Percentiles rank a stretch among this genome's conserved stretches.
These are phyloP conservation scores for Globisporangium middletonii DNA, from an alignment of 352 stramenopile species.

Conservation along the genomic window DNA sequence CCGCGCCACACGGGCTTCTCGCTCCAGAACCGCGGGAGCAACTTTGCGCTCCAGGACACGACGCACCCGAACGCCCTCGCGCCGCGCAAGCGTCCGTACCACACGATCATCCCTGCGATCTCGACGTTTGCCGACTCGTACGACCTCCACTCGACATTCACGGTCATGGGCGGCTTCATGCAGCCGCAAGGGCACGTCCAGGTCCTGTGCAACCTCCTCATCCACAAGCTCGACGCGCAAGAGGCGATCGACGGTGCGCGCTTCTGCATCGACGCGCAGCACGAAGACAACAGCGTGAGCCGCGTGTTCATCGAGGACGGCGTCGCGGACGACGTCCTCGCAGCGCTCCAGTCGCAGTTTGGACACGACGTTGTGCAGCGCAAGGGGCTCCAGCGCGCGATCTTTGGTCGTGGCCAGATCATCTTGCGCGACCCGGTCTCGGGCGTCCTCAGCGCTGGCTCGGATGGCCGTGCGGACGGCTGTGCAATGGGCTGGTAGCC, in stretches of 20 bases:
- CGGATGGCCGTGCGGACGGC: conserved; percentile 92
- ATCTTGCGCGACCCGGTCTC: conserved; percentile 72
- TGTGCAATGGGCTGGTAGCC: conserved; percentile 87
- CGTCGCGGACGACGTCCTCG: conserved; percentile 57
- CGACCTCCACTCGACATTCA: conserved; percentile 91
- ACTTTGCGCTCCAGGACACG: conserved; percentile 85
- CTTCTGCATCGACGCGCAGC: conserved; percentile 89
- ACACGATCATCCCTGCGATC: conserved; percentile 98
- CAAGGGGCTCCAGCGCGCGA: conserved; percentile 25
- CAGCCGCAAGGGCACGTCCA: conserved; percentile 97
- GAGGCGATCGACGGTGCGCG: conserved; percentile 90
- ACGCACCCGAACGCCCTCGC: conserved; percentile 91
- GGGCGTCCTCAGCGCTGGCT: conserved; percentile 93
- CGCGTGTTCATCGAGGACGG: conserved; percentile 84
- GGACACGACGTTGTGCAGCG: conserved; percentile 70
- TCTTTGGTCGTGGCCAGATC: conserved; percentile 83
- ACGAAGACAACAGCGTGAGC: conserved; percentile 56
- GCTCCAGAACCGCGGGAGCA: conserved; percentile 95
- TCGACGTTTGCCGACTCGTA: conserved; percentile 81
- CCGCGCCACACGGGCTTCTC: conserved; percentile 92
- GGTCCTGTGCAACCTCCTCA: conserved; percentile 89
- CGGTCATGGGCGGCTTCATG: conserved; percentile 92
- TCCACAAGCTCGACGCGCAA: conserved; percentile 79
- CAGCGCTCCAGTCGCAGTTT: conserved; percentile 53
- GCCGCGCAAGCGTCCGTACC: conserved; percentile 93